Evolutionary conservation across 225 moss, liverwort and hornwort genomes (phyloP).

Genomic region (Neckera pumila): DNA sequence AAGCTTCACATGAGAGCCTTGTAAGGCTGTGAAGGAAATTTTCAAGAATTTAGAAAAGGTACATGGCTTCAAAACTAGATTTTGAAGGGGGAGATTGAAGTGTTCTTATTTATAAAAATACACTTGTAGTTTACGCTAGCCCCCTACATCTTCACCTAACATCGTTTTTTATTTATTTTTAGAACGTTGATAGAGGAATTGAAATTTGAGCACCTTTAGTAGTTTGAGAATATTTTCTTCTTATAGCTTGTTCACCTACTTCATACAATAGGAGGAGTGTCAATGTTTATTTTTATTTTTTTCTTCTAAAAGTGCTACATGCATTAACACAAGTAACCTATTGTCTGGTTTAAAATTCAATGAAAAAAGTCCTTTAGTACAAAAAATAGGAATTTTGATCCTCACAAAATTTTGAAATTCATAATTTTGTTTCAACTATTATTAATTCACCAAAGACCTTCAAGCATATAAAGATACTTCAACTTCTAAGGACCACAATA

Average conservation of each 20-base stretch:
- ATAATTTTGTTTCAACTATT: neutral
- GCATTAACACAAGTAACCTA: neutral
- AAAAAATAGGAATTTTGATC: neutral
- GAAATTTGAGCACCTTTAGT: neutral
- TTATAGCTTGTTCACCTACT: neutral
- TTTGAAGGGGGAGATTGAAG: neutral
- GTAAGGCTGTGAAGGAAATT: neutral
- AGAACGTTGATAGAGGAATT: neutral
- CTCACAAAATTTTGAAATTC: neutral
- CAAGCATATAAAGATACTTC: no score
- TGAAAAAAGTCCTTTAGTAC: neutral
- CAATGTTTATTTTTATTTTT: neutral
- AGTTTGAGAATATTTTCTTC: neutral
- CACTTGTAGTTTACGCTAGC: neutral
- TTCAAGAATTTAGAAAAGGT: neutral
- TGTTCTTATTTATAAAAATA: neutral
- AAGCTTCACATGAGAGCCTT: neutral
- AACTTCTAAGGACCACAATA: neutral
- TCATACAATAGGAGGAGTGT: neutral
- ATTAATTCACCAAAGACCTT: neutral
- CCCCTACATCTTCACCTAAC: neutral
- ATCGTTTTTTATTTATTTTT: neutral
- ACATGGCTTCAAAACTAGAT: neutral
- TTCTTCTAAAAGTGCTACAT: neutral
- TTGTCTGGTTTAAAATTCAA: fast-evolving